A percentile compares a stretch with the other conserved stretches of the same genome.
Conservation (phyloP, 768 basidiomycete genomes). For the Hypholoma sublateritium region DNA sequence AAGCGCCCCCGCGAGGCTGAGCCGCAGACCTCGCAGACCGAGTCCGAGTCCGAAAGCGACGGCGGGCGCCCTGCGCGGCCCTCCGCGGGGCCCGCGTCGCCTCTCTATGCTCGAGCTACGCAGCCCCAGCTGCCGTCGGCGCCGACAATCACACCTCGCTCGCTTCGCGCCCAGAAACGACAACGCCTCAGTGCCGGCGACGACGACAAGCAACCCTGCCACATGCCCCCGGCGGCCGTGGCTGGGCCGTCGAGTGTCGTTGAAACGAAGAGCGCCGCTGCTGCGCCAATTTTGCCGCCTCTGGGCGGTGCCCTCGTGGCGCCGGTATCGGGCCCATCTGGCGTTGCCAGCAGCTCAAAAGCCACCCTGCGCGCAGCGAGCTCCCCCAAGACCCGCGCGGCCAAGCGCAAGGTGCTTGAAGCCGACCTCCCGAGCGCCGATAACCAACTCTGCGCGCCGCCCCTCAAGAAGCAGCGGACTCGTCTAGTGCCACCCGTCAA, state of each 20-base stretch:
- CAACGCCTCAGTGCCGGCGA: constrained; percentile 1
- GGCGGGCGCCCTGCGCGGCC: background rate
- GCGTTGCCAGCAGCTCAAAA: no score
- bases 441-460: no score
- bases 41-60: constrained; percentile 2
- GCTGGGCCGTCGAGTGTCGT: background rate
- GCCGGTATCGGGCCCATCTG: no score
- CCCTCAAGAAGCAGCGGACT: no score
- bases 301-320: no score
- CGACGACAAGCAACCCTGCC: background rate
- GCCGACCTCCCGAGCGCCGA: no score
- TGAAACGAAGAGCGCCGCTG: background rate
- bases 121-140: background rate
- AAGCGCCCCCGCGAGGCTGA: background rate
- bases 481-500: background rate
- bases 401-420: no score
- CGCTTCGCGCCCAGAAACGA: constrained; percentile 1
- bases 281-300: no score
- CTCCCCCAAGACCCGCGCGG: no score
- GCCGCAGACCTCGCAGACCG: constrained; percentile 4
- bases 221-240: background rate
- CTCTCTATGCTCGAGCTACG: background rate
- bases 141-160: background rate
- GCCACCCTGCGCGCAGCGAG: no score
- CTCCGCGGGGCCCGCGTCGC: background rate